A percentile compares a stretch with the other conserved stretches of the same genome.
Evolutionary conservation across 2,329 filamentous ascomycete species (phyloP).

Genomic region (Trichoderma semiorbis): DNA sequence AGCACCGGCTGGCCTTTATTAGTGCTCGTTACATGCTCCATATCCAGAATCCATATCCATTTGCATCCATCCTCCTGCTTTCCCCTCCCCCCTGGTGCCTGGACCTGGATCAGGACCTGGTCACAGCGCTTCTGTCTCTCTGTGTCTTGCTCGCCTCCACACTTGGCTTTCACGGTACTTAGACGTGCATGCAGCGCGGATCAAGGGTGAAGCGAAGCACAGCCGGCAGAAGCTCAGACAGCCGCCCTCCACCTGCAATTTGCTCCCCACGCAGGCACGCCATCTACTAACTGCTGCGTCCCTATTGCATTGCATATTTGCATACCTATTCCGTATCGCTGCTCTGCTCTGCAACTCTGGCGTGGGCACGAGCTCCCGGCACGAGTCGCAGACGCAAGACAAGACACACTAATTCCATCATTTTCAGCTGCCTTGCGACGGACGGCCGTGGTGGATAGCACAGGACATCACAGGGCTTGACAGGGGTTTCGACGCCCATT

Average conservation of each 20-base stretch:
- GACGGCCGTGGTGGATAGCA: neutral
- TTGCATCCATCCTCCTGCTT: neutral
- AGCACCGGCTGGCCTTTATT: conserved; percentile 11
- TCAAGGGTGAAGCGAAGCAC: conserved; percentile 41
- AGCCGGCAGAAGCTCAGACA: conserved; percentile 11
- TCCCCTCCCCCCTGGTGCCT: conserved; percentile 8
- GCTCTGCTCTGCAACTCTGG: neutral
- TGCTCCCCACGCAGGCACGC: neutral
- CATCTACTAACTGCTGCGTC: neutral
- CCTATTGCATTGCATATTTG: neutral
- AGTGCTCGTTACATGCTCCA: neutral
- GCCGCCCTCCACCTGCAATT: conserved; percentile 11
- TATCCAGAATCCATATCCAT: neutral
- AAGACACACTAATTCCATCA: neutral
- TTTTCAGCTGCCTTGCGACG: neutral
- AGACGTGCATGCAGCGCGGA: conserved; percentile 43
- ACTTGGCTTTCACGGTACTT: conserved; percentile 12
- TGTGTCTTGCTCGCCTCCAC: conserved; percentile 7
- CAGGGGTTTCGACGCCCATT: neutral
- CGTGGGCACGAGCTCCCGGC: conserved; percentile 14
- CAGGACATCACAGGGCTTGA: too few relatives aligned
- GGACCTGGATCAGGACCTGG: conserved; percentile 6
- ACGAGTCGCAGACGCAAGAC: conserved; percentile 1
- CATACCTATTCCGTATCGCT: neutral
- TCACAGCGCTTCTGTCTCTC: neutral